Conservation (phyloP, 352 stramenopile species). For the Phytophthora parvispora region DNA sequence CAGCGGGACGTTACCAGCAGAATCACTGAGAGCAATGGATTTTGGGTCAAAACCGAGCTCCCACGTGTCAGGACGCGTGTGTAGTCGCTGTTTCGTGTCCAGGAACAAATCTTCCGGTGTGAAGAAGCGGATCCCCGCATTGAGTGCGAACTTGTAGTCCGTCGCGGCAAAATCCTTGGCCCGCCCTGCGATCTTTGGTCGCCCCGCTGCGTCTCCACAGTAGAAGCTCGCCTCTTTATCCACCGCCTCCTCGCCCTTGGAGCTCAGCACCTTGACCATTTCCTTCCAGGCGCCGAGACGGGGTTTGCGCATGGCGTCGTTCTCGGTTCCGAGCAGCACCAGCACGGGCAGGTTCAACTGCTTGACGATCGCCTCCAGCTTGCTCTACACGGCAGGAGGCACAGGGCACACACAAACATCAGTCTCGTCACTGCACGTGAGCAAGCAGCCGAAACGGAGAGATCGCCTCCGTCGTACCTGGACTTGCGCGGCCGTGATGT, state of each 20-base stretch:
- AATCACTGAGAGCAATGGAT: slow-evolving; percentile 32
- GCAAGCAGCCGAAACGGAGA: too few species aligned
- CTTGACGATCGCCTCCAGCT: slow-evolving; percentile 71
- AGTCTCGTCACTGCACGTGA: too few species aligned
- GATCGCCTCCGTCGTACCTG: too few species aligned
- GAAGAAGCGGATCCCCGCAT: slow-evolving; percentile 81
- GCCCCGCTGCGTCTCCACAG: slow-evolving; percentile 84
- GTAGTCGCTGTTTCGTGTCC: slow-evolving; percentile 70
- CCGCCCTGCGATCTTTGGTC: slow-evolving; percentile 72
- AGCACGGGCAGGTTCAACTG: slow-evolving; percentile 77
- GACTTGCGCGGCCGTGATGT: slow-evolving; percentile 63
- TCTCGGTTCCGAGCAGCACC: slow-evolving; percentile 75
- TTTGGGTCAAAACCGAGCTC: slow-evolving; percentile 83
- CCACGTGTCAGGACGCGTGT: slow-evolving; percentile 76
- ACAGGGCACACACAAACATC: background rate
- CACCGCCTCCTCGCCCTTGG: slow-evolving; percentile 31
- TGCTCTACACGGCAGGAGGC: slow-evolving; percentile 43
- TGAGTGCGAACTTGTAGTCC: slow-evolving; percentile 93
- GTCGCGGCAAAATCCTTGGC: slow-evolving; percentile 88
- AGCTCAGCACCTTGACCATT: slow-evolving; percentile 42
- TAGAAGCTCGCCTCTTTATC: slow-evolving; percentile 80
- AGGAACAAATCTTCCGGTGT: slow-evolving; percentile 90
- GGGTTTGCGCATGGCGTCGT: slow-evolving; percentile 87
- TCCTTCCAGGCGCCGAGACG: slow-evolving; percentile 72
- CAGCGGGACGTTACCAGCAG: slow-evolving; percentile 27